Percentiles rank a stretch among this genome's conserved stretches.
Evolutionary conservation across 352 stramenopile genomes (phyloP).

Genomic region (Nothophytophthora sp.): DNA sequence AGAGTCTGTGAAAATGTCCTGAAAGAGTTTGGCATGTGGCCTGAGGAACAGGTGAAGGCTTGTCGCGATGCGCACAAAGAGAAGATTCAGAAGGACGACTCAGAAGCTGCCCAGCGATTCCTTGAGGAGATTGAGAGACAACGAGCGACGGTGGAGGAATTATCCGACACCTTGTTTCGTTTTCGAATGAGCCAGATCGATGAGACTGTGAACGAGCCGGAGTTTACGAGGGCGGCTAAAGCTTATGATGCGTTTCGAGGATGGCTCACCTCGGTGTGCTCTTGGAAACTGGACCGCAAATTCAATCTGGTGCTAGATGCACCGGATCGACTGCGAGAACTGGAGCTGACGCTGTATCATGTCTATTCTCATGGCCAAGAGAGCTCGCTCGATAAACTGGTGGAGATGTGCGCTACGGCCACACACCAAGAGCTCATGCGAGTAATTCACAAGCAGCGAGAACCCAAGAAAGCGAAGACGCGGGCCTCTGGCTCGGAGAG

Average conservation of each 20-base stretch:
- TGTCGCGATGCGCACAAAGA: conserved; percentile 5
- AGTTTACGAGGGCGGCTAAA: neutral
- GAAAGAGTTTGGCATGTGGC: conserved; percentile 31
- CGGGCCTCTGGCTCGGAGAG: neutral
- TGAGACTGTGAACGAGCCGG: neutral
- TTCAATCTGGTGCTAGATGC: conserved; percentile 8
- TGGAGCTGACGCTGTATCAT: conserved; percentile 4
- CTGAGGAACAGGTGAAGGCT: conserved; percentile 20
- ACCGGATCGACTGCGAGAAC: conserved; percentile 10
- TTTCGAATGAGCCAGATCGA: neutral
- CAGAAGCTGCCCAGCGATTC: neutral
- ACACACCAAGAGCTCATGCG: conserved; percentile 5
- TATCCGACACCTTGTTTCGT: conserved; percentile 15
- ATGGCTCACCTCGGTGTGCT: conserved; percentile 11
- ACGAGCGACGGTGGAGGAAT: conserved; percentile 1
- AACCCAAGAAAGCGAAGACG: neutral
- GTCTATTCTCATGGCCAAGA: conserved; percentile 7
- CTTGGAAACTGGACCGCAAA: conserved; percentile 15
- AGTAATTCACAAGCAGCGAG: neutral
- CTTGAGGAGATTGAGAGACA: conserved; percentile 15
- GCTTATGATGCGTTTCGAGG: conserved; percentile 15
- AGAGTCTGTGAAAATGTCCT: conserved; percentile 23
- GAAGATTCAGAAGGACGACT: conserved; percentile 7
- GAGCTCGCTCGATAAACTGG: neutral
- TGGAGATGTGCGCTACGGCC: conserved; percentile 18